These are phyloP conservation scores for Trametes polyzona DNA, from an alignment of 1,284 basidiomycete genomes.

Conservation along the genomic window DNA sequence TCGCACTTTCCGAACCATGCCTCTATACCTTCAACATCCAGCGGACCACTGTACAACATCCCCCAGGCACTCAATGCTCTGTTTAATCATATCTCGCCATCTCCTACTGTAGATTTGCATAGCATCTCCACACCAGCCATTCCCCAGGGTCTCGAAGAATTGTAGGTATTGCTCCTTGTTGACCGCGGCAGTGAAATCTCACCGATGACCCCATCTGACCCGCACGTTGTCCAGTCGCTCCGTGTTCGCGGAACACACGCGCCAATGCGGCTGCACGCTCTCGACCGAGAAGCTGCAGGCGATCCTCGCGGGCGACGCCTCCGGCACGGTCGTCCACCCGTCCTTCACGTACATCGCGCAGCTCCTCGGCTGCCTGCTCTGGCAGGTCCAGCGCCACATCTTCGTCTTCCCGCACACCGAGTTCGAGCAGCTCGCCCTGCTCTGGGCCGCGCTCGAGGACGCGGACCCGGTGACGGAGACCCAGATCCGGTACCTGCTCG, in stretches of 20 bases:
- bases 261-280: conserved; percentile 28
- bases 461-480: conserved; percentile 27
- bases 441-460: conserved; percentile 22
- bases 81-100: conserved; percentile 12
- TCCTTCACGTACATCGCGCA: conserved; percentile 31
- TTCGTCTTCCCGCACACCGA: conserved; percentile 18
- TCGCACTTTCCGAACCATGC: conserved; percentile 1
- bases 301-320: conserved; percentile 29
- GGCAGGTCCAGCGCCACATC: conserved; percentile 28
- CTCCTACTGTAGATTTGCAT: conserved; percentile 16
- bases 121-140: conserved; percentile 9
- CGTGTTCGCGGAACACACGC: conserved; percentile 29
- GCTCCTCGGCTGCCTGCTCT: conserved; percentile 31
- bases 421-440: conserved; percentile 22
- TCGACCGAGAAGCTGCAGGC: conserved; percentile 30
- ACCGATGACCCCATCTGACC: not conserved
- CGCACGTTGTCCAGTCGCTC: conserved; percentile 21
- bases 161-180: conserved; percentile 11
- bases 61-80: conserved; percentile 14
- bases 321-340: conserved; percentile 30
- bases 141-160: conserved; percentile 17
- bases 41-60: conserved; percentile 12
- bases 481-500: conserved; percentile 29
- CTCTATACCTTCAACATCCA: not conserved
- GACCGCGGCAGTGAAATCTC: too few species aligned